Evolutionary conservation across 441 rosid genomes (phyloP).

Genomic region (Adansonia gregorii): DNA sequence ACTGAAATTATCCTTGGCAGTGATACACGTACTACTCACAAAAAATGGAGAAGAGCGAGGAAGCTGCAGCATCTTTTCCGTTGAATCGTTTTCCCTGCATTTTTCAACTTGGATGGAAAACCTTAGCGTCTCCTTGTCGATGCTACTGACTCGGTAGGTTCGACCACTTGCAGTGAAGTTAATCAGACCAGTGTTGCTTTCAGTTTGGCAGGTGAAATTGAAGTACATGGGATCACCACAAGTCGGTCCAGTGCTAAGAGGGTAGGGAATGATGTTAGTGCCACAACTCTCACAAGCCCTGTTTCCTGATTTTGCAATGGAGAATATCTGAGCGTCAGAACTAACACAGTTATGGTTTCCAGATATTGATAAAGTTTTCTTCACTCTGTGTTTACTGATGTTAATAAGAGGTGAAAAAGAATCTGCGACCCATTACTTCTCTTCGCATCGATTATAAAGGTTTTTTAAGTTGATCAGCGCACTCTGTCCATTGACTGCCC

Average conservation of each 20-base stretch:
- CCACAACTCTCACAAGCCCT: conserved; percentile 36
- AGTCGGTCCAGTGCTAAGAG: conserved; percentile 29
- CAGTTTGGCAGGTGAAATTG: conserved; percentile 21
- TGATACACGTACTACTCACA: conserved; percentile 14
- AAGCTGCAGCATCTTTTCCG: conserved; percentile 17
- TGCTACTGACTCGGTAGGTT: conserved; percentile 36
- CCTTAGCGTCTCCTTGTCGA: conserved; percentile 25
- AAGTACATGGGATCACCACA: conserved; percentile 33
- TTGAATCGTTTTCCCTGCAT: conserved; percentile 15
- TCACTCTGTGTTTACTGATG: background rate
- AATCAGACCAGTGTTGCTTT: background rate
- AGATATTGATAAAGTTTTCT: background rate
- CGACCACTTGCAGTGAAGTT: conserved; percentile 20
- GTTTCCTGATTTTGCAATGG: conserved; percentile 6
- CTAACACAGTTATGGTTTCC: background rate
- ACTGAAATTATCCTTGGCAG: background rate
- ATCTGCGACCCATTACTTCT: background rate
- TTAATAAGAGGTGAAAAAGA: background rate
- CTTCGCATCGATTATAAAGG: background rate
- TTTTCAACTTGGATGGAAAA: conserved; percentile 29
- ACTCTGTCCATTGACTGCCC: background rate
- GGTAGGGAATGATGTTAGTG: conserved; percentile 36
- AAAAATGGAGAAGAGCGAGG: conserved; percentile 28
- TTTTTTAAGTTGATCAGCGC: background rate
- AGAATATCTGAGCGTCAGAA: background rate